phyloP scores from a whole-genome alignment of 495 filamentous ascomycete species.

The Articulospora tetracladia region DNA sequence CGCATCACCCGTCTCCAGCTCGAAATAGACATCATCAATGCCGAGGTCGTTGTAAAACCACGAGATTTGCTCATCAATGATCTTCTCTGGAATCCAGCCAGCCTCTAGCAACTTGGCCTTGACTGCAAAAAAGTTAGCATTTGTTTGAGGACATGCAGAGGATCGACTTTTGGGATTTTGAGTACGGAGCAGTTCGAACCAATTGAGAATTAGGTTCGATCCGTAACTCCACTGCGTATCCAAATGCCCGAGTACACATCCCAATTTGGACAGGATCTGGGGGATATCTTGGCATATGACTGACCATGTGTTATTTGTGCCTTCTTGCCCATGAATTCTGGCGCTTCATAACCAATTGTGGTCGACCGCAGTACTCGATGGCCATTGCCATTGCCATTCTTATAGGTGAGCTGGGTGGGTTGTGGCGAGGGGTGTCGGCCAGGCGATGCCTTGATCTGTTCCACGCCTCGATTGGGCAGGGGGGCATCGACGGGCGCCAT shows the following conservation, averaged over 20 bases:
- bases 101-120: slow-evolving; percentile 20
- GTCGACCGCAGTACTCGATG: slow-evolving; percentile 74
- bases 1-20: slow-evolving; percentile 80
- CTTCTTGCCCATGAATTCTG: slow-evolving; percentile 90
- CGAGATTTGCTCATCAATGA: slow-evolving; percentile 77
- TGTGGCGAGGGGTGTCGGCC: slow-evolving; percentile 79
- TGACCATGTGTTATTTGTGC: slow-evolving; percentile 88
- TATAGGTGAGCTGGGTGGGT: slow-evolving; percentile 75
- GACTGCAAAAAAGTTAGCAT: slow-evolving; percentile 22
- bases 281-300: slow-evolving; percentile 28
- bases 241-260: too few species aligned
- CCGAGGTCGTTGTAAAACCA: slow-evolving; percentile 99
- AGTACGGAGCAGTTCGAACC: too few species aligned
- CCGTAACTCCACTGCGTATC: too few species aligned
- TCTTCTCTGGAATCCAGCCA: slow-evolving; percentile 80
- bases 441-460: slow-evolving; percentile 54
- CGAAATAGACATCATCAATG: slow-evolving; percentile 99
- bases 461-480: slow-evolving; percentile 33
- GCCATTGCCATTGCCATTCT: slow-evolving; percentile 45
- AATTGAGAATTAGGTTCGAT: too few species aligned
- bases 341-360: slow-evolving; percentile 93
- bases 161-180: not conserved
- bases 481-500: slow-evolving; percentile 10
- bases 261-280: not conserved
- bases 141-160: not conserved